phyloP scores from a whole-genome alignment of 768 basidiomycete species.

The Paxillus ammoniavirescens region DNA sequence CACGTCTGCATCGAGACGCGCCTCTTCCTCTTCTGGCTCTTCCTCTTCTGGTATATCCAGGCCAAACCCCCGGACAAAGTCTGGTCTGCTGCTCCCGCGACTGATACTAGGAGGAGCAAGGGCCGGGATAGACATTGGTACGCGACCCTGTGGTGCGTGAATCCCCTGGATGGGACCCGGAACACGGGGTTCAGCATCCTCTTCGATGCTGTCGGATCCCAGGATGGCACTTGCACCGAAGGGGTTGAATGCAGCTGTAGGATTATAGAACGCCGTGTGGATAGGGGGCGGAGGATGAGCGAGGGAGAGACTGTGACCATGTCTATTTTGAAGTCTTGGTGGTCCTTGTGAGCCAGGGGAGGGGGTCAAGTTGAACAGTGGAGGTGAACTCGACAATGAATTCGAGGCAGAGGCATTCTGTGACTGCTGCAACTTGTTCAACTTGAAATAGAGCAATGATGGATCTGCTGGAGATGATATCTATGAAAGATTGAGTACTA shows the following conservation, averaged over 20 bases:
- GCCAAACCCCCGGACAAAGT: conserved; percentile 80
- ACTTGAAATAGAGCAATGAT: conserved; percentile 74
- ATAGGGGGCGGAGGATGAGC: conserved; percentile 49
- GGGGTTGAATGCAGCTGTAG: conserved; percentile 53
- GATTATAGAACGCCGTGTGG: conserved; percentile 34
- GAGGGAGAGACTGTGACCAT: conserved; percentile 75
- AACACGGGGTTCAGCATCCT: conserved; percentile 22
- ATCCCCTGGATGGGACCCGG: conserved; percentile 33
- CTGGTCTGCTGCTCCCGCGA: conserved; percentile 56
- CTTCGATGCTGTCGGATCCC: conserved; percentile 47
- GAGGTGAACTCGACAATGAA: conserved; percentile 66
- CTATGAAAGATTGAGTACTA: conserved; percentile 36
- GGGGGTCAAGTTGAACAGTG: conserved; percentile 48
- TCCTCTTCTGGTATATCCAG: conserved; percentile 77
- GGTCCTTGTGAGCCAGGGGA: conserved; percentile 45
- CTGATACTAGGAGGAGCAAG: conserved; percentile 44
- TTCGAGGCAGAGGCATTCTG: conserved; percentile 50
- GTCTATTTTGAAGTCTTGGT: conserved; percentile 49
- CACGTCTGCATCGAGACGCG: conserved; percentile 25
- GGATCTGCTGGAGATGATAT: conserved; percentile 92
- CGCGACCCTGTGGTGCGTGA: conserved; percentile 56
- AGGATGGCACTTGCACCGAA: conserved; percentile 59
- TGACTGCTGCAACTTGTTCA: conserved; percentile 80
- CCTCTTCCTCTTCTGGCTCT: conserved; percentile 54
- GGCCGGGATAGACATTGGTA: conserved; percentile 44